These are phyloP conservation scores for Mariannaea sp. DNA, from an alignment of 2,329 filamentous ascomycete species.

Conservation along the genomic window DNA sequence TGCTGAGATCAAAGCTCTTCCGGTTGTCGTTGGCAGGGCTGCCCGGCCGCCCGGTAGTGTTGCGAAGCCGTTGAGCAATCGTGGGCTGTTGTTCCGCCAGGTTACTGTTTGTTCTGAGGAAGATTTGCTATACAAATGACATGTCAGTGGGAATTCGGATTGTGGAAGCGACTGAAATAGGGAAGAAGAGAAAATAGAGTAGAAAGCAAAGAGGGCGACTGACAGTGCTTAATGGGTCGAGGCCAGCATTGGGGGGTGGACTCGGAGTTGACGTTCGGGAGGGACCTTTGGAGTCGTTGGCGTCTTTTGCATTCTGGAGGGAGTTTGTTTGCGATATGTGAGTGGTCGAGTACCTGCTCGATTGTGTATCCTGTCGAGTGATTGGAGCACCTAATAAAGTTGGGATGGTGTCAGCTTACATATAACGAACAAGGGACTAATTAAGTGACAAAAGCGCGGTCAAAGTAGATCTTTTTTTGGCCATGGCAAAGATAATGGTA, in stretches of 20 bases:
- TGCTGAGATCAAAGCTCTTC: conserved; percentile 50
- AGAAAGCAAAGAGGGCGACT: conserved; percentile 18
- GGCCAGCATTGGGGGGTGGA: conserved; percentile 36
- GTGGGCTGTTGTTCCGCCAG: conserved; percentile 43
- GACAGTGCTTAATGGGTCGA: conserved; percentile 48
- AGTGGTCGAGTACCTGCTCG: conserved; percentile 37
- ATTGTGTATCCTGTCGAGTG: conserved; percentile 31
- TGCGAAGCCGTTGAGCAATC: conserved; percentile 60
- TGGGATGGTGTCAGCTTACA: conserved; percentile 36
- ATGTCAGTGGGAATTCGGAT: not conserved
- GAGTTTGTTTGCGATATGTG: conserved; percentile 63
- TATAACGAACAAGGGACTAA: conserved; percentile 5
- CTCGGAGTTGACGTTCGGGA: conserved; percentile 35
- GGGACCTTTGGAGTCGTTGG: conserved; percentile 40
- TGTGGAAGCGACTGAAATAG: not conserved
- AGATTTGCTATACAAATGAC: conserved; percentile 43
- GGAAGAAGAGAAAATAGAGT: not conserved
- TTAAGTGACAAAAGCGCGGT: not conserved
- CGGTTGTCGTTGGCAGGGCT: conserved; percentile 52
- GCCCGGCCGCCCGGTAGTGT: conserved; percentile 54
- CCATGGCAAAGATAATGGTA: not conserved
- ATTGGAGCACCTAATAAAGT: conserved; percentile 29
- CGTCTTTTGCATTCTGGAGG: conserved; percentile 49
- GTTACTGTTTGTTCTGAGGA: conserved; percentile 45
- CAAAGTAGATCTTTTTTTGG: not conserved